Percentiles rank a stretch among this genome's conserved stretches.
phyloP scores from a whole-genome alignment of 805 yeast species.

The Phaffomyces opuntiae region DNA sequence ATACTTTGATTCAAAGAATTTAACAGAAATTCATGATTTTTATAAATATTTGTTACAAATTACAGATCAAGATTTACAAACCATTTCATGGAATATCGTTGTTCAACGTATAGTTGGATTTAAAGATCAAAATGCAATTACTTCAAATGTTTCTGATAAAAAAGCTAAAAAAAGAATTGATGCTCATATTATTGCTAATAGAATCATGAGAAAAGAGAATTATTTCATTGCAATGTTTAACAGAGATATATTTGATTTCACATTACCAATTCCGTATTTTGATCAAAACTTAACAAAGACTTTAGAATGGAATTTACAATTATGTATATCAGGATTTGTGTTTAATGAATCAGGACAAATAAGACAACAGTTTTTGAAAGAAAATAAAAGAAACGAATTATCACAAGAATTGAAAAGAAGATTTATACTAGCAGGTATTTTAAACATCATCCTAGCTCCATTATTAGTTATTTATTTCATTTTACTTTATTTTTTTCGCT shows the following conservation, averaged over 20 bases:
- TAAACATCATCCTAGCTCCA: constrained; percentile 80
- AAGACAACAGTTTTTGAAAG: constrained; percentile 62
- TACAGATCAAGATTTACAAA: constrained; percentile 77
- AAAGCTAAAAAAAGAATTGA: constrained; percentile 70
- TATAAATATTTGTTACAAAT: constrained; percentile 66
- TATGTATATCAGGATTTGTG: constrained; percentile 80
- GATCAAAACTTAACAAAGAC: constrained; percentile 62
- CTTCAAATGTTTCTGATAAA: constrained; percentile 44
- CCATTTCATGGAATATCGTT: constrained; percentile 87
- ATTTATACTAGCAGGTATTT: constrained; percentile 79
- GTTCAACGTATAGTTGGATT: constrained; percentile 68
- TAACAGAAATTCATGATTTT: constrained; percentile 71
- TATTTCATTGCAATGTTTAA: constrained; percentile 87
- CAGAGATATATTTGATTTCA: constrained; percentile 62
- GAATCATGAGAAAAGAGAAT: constrained; percentile 93
- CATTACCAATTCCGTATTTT: constrained; percentile 46
- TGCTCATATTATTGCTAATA: constrained; percentile 91
- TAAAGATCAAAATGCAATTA: constrained; percentile 70
- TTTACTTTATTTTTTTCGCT: constrained; percentile 76
- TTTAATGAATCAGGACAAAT: constrained; percentile 82
- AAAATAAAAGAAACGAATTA: constrained; percentile 57
- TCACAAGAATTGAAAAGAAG: constrained; percentile 68
- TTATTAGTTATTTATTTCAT: constrained; percentile 78
- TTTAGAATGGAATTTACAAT: constrained; percentile 87
- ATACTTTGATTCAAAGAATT: constrained; percentile 55